Evolutionary conservation across 441 rosid genomes (phyloP), one percentile per base, ranked within the genome.

Genomic region (Brassica hybrid): DNA sequence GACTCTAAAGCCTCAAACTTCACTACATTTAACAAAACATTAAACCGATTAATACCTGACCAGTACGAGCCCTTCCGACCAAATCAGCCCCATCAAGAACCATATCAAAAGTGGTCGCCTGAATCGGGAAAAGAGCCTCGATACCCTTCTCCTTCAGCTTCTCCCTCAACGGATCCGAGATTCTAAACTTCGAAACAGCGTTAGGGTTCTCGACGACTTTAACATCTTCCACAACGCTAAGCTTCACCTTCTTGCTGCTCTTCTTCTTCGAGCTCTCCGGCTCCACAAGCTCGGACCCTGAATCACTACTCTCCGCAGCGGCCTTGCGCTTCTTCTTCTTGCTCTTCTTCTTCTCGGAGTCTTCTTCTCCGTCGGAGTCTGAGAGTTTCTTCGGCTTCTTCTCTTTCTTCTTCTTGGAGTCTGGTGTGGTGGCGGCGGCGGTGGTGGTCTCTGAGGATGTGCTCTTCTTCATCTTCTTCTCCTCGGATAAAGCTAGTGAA

Each of bases 1-100:
- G 27, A 23, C 3, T 23, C 27, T 2, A 23, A 23, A 23, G 27
- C 27, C 27, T 23, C 27, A 2, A 23, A 23, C 27, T 23, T 23
- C 3, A 23, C 27, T n/a, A n/a, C n/a, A n/a, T n/a, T n/a, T n/a
- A n/a, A n/a, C n/a, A n/a, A n/a, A n/a, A n/a, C n/a, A n/a, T n/a
- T n/a, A n/a, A n/a, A n/a, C n/a, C n/a, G n/a, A n/a, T n/a, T n/a
- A n/a, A 43, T 77, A 92, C 97, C 97, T 94, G 98, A 61, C 98
- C 99, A 54, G 99, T 95, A 5, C 97, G 96, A 13, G 99, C 98
- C 1, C 98, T 84, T 9, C 98, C 98, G 59, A 96, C 96, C 82
- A 96, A 82, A 77, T 96, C 99, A 75, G 85, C 83, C 18, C 98
- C 99, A 61, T 86, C 88, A 9, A 89, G 88, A 75, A 96, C 76